These are phyloP conservation scores for Calonectria leucothoes DNA, from an alignment of 2,329 filamentous ascomycete species.

Conservation along the genomic window DNA sequence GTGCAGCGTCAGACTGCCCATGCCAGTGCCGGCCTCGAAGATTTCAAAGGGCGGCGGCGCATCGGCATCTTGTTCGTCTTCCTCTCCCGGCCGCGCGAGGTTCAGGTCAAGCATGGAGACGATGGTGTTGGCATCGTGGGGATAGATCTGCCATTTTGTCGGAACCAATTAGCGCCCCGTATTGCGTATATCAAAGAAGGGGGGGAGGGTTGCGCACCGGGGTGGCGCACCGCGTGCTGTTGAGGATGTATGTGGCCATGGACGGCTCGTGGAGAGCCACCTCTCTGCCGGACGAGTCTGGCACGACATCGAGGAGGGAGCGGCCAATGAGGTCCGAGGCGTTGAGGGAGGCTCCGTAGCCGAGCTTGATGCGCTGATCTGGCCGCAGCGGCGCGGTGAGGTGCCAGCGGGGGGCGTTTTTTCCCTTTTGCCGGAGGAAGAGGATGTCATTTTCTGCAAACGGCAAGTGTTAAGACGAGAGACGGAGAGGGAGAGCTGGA, in stretches of 20 bases:
- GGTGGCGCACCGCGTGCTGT: conserved; percentile 78
- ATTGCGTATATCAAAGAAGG: background rate
- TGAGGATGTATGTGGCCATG: conserved; percentile 78
- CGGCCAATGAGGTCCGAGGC: conserved; percentile 74
- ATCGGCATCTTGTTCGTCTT: conserved; percentile 45
- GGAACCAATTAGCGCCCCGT: background rate
- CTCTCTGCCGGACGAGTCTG: conserved; percentile 59
- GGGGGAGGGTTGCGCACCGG: conserved; percentile 54
- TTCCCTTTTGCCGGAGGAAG: conserved; percentile 53
- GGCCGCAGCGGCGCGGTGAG: conserved; percentile 50
- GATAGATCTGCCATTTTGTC: conserved; percentile 61
- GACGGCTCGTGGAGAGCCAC: conserved; percentile 74
- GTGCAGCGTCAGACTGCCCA: conserved; percentile 82
- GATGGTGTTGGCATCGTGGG: conserved; percentile 79
- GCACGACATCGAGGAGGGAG: conserved; percentile 67
- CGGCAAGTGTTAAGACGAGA: conserved; percentile 5
- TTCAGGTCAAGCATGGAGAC: conserved; percentile 83
- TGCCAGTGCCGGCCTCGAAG: conserved; percentile 87
- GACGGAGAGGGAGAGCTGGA: background rate
- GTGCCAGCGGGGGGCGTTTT: conserved; percentile 50
- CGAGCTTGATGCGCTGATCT: conserved; percentile 47
- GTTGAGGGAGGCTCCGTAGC: conserved; percentile 59
- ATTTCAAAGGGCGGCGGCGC: conserved; percentile 73
- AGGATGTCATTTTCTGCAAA: conserved; percentile 53
- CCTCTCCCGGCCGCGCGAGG: conserved; percentile 55